phyloP scores from a whole-genome alignment of 225 moss, liverwort and hornwort species.

The Sphagnum contortum region DNA sequence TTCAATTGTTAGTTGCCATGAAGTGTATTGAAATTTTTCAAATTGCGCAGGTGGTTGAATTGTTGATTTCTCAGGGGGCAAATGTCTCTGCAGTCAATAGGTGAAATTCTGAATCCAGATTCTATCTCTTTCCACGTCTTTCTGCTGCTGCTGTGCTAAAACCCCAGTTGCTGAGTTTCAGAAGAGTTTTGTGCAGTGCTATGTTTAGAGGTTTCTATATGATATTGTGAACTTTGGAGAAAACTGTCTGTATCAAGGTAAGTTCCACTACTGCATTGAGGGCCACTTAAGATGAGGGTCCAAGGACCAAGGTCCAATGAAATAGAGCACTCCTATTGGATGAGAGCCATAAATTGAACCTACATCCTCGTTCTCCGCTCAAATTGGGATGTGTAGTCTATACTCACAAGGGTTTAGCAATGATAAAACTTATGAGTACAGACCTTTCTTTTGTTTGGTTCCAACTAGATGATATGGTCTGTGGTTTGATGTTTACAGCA shows the following conservation, averaged over 20 bases:
- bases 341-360: too few species aligned
- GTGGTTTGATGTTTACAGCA: too few species aligned
- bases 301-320: too few species aligned
- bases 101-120: conserved; percentile 6
- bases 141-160: neutral
- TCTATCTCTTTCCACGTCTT: neutral
- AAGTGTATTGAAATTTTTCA: neutral
- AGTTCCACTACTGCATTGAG: neutral
- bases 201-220: neutral
- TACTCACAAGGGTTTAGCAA: too few species aligned
- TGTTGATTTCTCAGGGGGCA: conserved; percentile 40
- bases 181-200: neutral
- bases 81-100: conserved; percentile 51
- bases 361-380: too few species aligned
- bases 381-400: too few species aligned
- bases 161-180: neutral
- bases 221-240: too few species aligned
- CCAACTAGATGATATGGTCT: too few species aligned
- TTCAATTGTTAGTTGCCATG: conserved; percentile 1
- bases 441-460: too few species aligned
- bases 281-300: too few species aligned
- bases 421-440: too few species aligned
- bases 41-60: conserved; percentile 44
- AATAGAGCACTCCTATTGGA: too few species aligned
- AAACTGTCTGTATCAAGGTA: neutral